These are phyloP conservation scores for Saccharomyces paradoxus DNA, from an alignment of 805 yeast genomes.

Conservation along the genomic window DNA sequence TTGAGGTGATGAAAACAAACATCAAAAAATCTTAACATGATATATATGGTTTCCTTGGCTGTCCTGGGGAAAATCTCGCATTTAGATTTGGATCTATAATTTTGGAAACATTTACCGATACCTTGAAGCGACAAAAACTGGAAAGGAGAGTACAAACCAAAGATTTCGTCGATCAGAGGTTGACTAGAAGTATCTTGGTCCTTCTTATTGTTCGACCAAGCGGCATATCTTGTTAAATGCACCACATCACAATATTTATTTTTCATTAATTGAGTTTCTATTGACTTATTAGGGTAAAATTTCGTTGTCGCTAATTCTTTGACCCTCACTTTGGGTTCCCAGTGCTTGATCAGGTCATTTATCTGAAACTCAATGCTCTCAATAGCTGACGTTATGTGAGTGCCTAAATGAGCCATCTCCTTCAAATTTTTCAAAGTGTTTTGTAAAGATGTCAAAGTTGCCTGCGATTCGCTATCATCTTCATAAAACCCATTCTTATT, in stretches of 20 bases:
- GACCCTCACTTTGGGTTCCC: constrained; percentile 18
- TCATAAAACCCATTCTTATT: constrained; percentile 14
- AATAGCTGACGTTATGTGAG: constrained; percentile 11
- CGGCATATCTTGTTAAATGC: constrained; percentile 18
- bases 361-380: constrained; percentile 13
- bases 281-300: constrained; percentile 10
- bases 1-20: constrained; percentile 18
- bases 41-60: constrained; percentile 29
- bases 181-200: constrained; percentile 4
- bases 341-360: constrained; percentile 6
- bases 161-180: constrained; percentile 24
- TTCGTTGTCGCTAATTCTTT: constrained; percentile 3
- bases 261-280: constrained; percentile 24
- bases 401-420: constrained; percentile 6
- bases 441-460: constrained; percentile 11
- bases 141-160: constrained; percentile 26
- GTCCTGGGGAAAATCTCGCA: constrained; percentile 34
- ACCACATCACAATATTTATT: constrained; percentile 22
- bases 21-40: constrained; percentile 26
- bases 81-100: constrained; percentile 2
- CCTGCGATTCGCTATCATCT: constrained; percentile 15
- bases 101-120: constrained; percentile 21
- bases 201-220: constrained; percentile 11
- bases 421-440: constrained; percentile 11
- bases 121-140: constrained; percentile 25